A percentile compares a stretch with the other conserved stretches of the same genome.
Conservation (phyloP, 2,329 filamentous ascomycete species). For the Trichoderma gracile region DNA sequence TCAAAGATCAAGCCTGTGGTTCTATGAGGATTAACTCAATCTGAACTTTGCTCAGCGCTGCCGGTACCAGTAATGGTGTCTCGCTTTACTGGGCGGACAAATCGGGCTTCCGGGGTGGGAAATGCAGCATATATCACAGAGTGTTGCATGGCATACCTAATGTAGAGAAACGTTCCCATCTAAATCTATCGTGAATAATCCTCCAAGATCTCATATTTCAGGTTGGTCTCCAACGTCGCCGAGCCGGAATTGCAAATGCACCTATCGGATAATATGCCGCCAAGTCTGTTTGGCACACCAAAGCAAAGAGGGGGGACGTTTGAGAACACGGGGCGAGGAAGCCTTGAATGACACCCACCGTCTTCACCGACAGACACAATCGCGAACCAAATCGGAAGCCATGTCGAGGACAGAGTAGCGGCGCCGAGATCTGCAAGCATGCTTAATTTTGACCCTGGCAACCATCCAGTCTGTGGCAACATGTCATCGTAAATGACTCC, state of each 20-base stretch:
- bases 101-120: background rate
- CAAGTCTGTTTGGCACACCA: background rate
- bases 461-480: background rate
- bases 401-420: background rate
- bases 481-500: background rate
- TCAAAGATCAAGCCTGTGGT: too few species aligned
- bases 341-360: background rate
- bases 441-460: background rate
- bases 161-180: background rate
- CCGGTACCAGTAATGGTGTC: too few species aligned
- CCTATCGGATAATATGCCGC: background rate
- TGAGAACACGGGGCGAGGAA: too few species aligned
- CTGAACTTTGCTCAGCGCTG: too few species aligned
- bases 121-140: background rate
- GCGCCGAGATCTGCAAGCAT: slow-evolving; percentile 10
- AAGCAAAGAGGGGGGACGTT: background rate
- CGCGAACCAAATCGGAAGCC: slow-evolving; percentile 8
- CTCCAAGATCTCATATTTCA: background rate
- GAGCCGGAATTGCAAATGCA: background rate
- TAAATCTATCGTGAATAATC: background rate
- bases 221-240: background rate
- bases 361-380: background rate
- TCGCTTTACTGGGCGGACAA: too few species aligned
- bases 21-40: too few species aligned
- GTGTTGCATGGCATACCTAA: background rate